Conservation (phyloP, 2,329 filamentous ascomycete genomes). For the Phyllosticta paracitricarpa region DNA sequence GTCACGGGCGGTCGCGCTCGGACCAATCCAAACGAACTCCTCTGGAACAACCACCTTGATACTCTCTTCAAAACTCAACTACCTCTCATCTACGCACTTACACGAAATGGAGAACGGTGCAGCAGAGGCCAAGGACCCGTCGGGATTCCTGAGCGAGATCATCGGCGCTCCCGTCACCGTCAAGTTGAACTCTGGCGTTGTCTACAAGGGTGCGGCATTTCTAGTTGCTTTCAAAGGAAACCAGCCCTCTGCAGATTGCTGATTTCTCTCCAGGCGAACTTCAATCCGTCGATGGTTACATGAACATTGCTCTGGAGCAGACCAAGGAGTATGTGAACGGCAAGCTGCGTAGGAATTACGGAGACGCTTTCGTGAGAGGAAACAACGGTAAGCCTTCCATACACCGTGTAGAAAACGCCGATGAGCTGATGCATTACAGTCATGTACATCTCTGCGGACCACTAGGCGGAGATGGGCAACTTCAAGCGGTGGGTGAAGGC, state of each 20-base stretch:
- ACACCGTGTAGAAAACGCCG: not conserved
- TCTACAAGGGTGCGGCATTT: conserved; percentile 70
- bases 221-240: not conserved
- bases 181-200: conserved; percentile 95
- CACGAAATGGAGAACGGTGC: conserved; percentile 64
- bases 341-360: conserved; percentile 70
- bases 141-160: conserved; percentile 85
- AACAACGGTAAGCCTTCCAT: conserved; percentile 68
- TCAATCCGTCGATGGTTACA: conserved; percentile 96
- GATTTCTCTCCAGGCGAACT: conserved; percentile 59
- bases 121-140: conserved; percentile 78
- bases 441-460: conserved; percentile 18
- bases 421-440: conserved; percentile 10
- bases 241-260: not conserved
- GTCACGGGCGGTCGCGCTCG: conserved; percentile 3
- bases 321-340: conserved; percentile 87
- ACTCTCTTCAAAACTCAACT: not conserved
- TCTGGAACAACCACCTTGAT: not conserved
- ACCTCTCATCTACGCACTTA: not conserved
- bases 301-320: conserved; percentile 98
- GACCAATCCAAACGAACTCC: not conserved
- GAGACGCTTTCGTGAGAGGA: conserved; percentile 89
- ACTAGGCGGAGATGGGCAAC: conserved; percentile 7
- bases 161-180: conserved; percentile 91
- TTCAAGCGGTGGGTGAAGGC: not conserved